phyloP scores from a whole-genome alignment of 345 rosid species.

The Eucalyptus guilfoylei region DNA sequence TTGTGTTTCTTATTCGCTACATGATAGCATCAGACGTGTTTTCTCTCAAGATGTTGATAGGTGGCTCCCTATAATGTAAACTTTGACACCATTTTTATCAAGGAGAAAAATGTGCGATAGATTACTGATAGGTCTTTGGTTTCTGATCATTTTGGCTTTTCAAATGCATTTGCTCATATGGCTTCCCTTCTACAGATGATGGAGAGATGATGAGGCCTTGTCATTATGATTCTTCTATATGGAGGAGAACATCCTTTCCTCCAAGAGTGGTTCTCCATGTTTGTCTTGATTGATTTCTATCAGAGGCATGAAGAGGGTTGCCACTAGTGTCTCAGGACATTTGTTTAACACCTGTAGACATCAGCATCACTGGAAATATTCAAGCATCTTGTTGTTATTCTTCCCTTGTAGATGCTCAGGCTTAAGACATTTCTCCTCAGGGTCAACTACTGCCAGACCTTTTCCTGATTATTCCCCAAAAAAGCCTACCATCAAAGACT shows the following conservation, averaged over 20 bases:
- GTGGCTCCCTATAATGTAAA: not conserved
- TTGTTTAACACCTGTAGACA: constrained; percentile 10
- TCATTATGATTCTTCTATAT: constrained; percentile 3
- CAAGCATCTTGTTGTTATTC: not conserved
- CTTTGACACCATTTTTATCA: not conserved
- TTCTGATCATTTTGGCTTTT: not conserved
- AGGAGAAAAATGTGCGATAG: not conserved
- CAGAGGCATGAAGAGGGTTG: constrained; percentile 39
- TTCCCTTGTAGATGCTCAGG: constrained; percentile 1
- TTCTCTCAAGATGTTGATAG: not conserved
- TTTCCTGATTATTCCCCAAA: constrained; percentile 86
- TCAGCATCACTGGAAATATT: not conserved
- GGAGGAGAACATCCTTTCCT: constrained; percentile 2
- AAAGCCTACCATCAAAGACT: constrained; percentile 57
- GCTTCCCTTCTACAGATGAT: constrained; percentile 9
- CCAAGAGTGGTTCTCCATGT: not conserved
- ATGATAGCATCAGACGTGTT: not conserved
- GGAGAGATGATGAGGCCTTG: constrained; percentile 24
- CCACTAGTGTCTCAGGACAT: constrained; percentile 12
- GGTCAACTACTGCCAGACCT: constrained; percentile 39
- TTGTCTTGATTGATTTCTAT: constrained; percentile 27
- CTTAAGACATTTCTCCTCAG: constrained; percentile 11
- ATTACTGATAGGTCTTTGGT: not conserved
- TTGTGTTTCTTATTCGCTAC: not conserved
- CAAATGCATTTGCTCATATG: not conserved